Percentiles rank a stretch among this genome's conserved stretches.
phyloP scores from a whole-genome alignment of 78 protist genomes.

The Pigoraptor vietnamica region DNA sequence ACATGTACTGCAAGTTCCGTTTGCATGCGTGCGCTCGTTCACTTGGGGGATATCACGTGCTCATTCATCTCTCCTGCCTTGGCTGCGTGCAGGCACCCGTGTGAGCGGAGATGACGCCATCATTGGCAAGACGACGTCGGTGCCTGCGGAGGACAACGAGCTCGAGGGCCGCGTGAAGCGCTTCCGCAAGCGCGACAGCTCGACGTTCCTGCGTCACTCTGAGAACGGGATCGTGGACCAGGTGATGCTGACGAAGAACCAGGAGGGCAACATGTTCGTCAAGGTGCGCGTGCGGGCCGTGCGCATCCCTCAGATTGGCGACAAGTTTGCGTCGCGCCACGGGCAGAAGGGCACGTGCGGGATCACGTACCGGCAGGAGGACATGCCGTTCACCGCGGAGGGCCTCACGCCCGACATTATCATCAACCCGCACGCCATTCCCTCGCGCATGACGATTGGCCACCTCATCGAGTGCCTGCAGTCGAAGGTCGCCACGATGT shows the following conservation, averaged over 20 bases:
- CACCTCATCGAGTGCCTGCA: conserved; percentile 97
- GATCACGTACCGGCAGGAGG: conserved; percentile 95
- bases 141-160: conserved; percentile 52
- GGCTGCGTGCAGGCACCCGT: conserved; percentile 42
- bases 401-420: conserved; percentile 99
- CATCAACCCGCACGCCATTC: conserved; percentile 99
- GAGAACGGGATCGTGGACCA: conserved; percentile 92
- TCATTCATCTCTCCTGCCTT: too few relatives aligned
- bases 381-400: conserved; percentile 94
- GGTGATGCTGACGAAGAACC: conserved; percentile 25
- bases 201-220: conserved; percentile 48
- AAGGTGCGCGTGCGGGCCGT: conserved; percentile 89
- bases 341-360: conserved; percentile 99
- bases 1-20: conserved; percentile 10
- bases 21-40: too few relatives aligned
- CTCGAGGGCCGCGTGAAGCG: background rate
- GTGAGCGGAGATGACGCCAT: conserved; percentile 92
- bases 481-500: conserved; percentile 78
- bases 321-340: conserved; percentile 99
- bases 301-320: conserved; percentile 98
- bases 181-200: conserved; percentile 57
- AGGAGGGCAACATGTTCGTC: conserved; percentile 79
- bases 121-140: conserved; percentile 92
- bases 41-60: too few relatives aligned
- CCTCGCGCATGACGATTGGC: conserved; percentile 99